Evolutionary conservation across 1,284 basidiomycete genomes (phyloP).

Genomic region (Sanghuangporus baumii): DNA sequence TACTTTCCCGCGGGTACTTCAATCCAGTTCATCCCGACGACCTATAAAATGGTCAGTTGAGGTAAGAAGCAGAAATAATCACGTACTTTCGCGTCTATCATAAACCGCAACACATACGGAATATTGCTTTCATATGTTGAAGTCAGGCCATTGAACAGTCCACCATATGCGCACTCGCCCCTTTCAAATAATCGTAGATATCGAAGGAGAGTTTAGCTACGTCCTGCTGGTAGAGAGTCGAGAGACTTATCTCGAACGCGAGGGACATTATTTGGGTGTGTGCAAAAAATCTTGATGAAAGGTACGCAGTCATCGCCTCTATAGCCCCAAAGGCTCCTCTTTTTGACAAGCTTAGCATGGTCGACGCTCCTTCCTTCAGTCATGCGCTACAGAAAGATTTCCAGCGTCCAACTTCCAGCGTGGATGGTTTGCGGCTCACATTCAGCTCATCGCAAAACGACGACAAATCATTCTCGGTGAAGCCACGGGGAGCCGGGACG

Average conservation of each 20-base stretch:
- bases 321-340: constrained; percentile 83
- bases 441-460: constrained; percentile 72
- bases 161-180: constrained; percentile 72
- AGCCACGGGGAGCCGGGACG: constrained; percentile 79
- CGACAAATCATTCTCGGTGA: constrained; percentile 59
- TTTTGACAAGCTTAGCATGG: constrained; percentile 57
- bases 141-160: constrained; percentile 52
- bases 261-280: constrained; percentile 70
- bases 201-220: constrained; percentile 8
- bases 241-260: constrained; percentile 85
- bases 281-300: constrained; percentile 80
- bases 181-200: constrained; percentile 78
- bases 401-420: not conserved
- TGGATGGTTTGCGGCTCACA: constrained; percentile 43
- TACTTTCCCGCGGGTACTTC: constrained; percentile 84
- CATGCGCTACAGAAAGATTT: constrained; percentile 25
- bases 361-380: constrained; percentile 38
- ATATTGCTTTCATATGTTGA: constrained; percentile 92
- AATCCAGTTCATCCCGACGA: constrained; percentile 98
- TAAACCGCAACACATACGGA: constrained; percentile 83
- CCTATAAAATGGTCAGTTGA: constrained; percentile 37
- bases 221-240: not conserved
- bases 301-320: constrained; percentile 70
- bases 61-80: not conserved
- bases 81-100: constrained; percentile 88